Conservation (phyloP, 192 early-diverging fungal genomes). For the Spizellomyces sp. region DNA sequence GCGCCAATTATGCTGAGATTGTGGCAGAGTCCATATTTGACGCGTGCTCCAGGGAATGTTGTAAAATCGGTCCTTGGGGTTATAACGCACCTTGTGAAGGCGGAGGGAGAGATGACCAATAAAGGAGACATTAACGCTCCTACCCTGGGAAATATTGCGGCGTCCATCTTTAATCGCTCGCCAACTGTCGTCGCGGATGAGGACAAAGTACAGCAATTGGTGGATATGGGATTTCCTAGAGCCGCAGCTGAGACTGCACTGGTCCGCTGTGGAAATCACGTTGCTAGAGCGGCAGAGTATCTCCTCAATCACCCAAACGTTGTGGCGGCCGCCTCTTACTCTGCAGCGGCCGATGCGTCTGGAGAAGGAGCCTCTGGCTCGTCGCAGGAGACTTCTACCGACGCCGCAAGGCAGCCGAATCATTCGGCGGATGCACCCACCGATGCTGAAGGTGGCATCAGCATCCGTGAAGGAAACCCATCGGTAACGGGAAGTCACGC, state of each 20-base stretch:
- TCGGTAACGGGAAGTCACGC: no score
- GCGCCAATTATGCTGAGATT: constrained; percentile 63
- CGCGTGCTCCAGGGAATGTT: constrained; percentile 52
- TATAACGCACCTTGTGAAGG: constrained; percentile 70
- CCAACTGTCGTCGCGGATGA: constrained; percentile 61
- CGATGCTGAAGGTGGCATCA: no score
- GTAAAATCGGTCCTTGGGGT: constrained; percentile 63
- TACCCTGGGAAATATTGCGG: constrained; percentile 16
- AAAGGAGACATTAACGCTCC: constrained; percentile 13
- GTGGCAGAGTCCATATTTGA: constrained; percentile 65
- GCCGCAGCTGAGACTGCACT: constrained; percentile 78
- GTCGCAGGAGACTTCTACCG: neutral
- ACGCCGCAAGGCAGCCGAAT: no score
- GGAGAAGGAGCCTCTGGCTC: constrained; percentile 29
- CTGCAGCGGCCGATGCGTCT: constrained; percentile 40
- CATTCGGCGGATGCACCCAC: no score
- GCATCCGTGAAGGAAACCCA: no score
- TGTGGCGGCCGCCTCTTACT: constrained; percentile 33
- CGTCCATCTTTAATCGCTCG: constrained; percentile 27
- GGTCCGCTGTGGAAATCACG: constrained; percentile 72
- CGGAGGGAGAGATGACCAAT: constrained; percentile 63
- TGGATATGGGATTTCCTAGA: constrained; percentile 87
- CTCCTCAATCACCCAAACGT: constrained; percentile 73
- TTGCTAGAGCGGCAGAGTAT: constrained; percentile 83
- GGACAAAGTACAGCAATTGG: constrained; percentile 66